phyloP scores from a whole-genome alignment of 495 filamentous ascomycete species.

The Aspergillus cristatus region DNA sequence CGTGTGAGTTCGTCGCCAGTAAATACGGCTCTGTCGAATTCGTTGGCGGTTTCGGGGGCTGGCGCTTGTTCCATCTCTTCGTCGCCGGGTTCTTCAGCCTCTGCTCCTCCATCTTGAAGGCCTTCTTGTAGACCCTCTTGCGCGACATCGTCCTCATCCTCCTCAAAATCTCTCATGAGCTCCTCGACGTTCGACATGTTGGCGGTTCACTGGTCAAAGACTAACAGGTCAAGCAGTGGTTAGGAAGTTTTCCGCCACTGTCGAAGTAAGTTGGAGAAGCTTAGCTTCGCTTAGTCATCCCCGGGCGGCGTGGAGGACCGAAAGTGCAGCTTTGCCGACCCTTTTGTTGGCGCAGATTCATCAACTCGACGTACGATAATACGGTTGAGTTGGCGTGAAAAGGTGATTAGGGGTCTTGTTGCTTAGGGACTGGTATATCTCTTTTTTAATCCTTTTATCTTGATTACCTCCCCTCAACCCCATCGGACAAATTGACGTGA shows the following conservation, averaged over 20 bases:
- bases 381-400: too few species aligned
- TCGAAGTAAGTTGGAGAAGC: too few species aligned
- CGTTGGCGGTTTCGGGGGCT: slow-evolving; percentile 48
- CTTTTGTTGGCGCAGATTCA: slow-evolving; percentile 4
- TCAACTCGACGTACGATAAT: too few species aligned
- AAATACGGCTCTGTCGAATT: slow-evolving; percentile 85
- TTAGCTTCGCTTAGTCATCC: slow-evolving; percentile 15
- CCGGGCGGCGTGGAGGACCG: slow-evolving; percentile 15
- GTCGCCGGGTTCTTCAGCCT: slow-evolving; percentile 19
- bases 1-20: slow-evolving; percentile 88
- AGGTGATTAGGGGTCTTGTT: too few species aligned
- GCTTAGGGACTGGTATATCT: too few species aligned
- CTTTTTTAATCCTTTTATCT: too few species aligned
- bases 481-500: too few species aligned
- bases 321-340: slow-evolving; percentile 13
- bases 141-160: slow-evolving; percentile 21
- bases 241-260: neutral
- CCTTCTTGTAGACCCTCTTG: neutral
- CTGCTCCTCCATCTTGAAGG: slow-evolving; percentile 17
- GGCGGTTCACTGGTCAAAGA: neutral
- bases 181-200: slow-evolving; percentile 39
- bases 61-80: slow-evolving; percentile 17
- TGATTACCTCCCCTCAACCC: too few species aligned
- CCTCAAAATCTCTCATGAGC: slow-evolving; percentile 37
- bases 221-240: too few species aligned